Conservation (phyloP, 2,329 filamentous ascomycete genomes). For the Fusarium palustre region DNA sequence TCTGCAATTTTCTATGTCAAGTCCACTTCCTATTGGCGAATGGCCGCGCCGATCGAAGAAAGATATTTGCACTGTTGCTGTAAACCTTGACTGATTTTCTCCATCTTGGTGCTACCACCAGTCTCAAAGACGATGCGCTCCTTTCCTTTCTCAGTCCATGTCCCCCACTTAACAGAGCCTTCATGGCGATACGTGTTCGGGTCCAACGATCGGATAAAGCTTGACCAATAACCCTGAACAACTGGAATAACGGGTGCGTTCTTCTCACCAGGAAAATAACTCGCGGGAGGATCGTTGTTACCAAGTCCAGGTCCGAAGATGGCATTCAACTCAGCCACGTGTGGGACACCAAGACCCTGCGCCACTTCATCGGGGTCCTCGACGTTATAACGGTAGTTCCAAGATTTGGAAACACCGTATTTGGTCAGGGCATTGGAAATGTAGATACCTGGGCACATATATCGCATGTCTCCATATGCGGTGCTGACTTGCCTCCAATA, state of each 20-base stretch:
- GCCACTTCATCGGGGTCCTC: slow-evolving; percentile 65
- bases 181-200: slow-evolving; percentile 64
- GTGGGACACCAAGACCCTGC: slow-evolving; percentile 71
- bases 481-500: slow-evolving; percentile 55
- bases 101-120: slow-evolving; percentile 55
- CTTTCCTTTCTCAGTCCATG: slow-evolving; percentile 50
- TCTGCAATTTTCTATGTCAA: accelerated
- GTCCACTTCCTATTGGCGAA: slow-evolving; percentile 17
- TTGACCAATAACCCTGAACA: slow-evolving; percentile 79
- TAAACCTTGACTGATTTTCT: slow-evolving; percentile 46
- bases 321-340: slow-evolving; percentile 74
- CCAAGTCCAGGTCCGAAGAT: slow-evolving; percentile 74
- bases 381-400: slow-evolving; percentile 78
- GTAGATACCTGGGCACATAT: slow-evolving; percentile 52
- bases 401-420: slow-evolving; percentile 59
- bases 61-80: slow-evolving; percentile 45
- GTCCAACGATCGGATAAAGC: slow-evolving; percentile 74
- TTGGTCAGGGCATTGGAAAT: slow-evolving; percentile 47
- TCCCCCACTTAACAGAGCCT: slow-evolving; percentile 56
- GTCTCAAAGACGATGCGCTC: slow-evolving; percentile 57
- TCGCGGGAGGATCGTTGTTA: slow-evolving; percentile 56
- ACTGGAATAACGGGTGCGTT: slow-evolving; percentile 70
- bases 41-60: slow-evolving; percentile 26
- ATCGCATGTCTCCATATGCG: slow-evolving; percentile 52
- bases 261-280: slow-evolving; percentile 63